These are phyloP conservation scores for Thalassiosira exigua DNA, from an alignment of 352 stramenopile species.

Conservation along the genomic window DNA sequence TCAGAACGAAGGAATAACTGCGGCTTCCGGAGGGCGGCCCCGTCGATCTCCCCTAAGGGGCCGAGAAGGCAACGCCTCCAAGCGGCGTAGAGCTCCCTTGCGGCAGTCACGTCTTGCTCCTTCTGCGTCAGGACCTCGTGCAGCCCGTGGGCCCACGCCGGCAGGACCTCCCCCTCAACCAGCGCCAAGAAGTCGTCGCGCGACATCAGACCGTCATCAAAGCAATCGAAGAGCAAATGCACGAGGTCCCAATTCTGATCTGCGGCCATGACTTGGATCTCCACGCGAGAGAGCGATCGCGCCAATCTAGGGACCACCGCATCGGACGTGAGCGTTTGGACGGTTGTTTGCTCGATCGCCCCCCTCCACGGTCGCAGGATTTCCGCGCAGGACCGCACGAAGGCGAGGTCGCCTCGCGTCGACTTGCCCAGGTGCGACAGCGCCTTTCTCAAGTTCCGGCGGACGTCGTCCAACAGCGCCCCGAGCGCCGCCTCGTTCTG, in stretches of 20 bases:
- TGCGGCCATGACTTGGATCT: neutral
- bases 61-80: constrained; percentile 60
- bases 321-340: constrained; percentile 64
- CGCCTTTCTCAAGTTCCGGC: constrained; percentile 60
- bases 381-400: constrained; percentile 46
- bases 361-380: constrained; percentile 63
- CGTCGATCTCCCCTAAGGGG: constrained; percentile 2
- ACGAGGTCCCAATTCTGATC: constrained; percentile 52
- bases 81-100: constrained; percentile 52
- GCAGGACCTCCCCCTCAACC: constrained; percentile 76
- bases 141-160: constrained; percentile 51
- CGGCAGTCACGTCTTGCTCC: constrained; percentile 4
- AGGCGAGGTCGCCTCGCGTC: constrained; percentile 42
- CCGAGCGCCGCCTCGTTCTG: constrained; percentile 55
- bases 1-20: constrained; percentile 51
- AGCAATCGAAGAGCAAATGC: constrained; percentile 51
- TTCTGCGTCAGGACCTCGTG: constrained; percentile 22
- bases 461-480: constrained; percentile 67
- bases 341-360: constrained; percentile 45
- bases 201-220: constrained; percentile 62
- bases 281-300: constrained; percentile 40
- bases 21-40: neutral
- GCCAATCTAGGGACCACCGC: constrained; percentile 62
- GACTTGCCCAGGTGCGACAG: constrained; percentile 60
- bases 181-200: constrained; percentile 72